Base-by-base conservation (phyloP, 2,329 filamentous ascomycete species). In the Pseudocercospora ulei region DNA sequence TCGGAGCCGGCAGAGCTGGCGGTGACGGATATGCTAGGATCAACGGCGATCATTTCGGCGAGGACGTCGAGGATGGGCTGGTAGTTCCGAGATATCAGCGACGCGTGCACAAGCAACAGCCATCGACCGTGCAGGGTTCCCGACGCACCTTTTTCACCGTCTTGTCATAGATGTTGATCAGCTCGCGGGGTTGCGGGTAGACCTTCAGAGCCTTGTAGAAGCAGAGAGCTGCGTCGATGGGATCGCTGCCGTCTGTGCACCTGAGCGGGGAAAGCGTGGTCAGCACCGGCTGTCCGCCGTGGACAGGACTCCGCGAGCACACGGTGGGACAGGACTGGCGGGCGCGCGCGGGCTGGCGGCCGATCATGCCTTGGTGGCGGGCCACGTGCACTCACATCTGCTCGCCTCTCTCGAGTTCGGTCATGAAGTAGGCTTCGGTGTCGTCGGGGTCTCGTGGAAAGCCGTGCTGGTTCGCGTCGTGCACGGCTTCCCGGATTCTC, bases 181-280 rank as follows among this genome's bases (percentile, higher is more conserved):
- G 71, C 59, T 96, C 90, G 55, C 80, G 75, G 7, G 88, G 90
- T 56, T 84, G 82, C 36, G 90, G 90, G 68, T 98, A 98, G 54
- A 96, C 90, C 75, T 98, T 98, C 52, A 98, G 75, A 28, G 87
- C 90, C 73, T 87, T 92, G 76, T 96, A 98, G 69, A 98, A 98
- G 64, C 83, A 85, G 45, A 96, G 70, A 31, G 90, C 88, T 35
- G 90, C 84, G 51, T 95, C 87, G 43, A 94, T 65, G 25, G 73
- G 69, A 58, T 79, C 75, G 51, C 75, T 66, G 90, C 86, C 83
- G 64, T 93, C 82, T 56, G 76, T 70, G 59, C 80, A 83, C n/a
- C n/a, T n/a, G n/a, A n/a, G n/a, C n/a, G n/a, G n/a, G n/a, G n/a
- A n/a, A n/a, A n/a, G n/a, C n/a, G n/a, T n/a, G n/a, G n/a, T n/a